phyloP scores from a whole-genome alignment of 1,139 yeast genomes.

The Kodamaea anthophila region DNA sequence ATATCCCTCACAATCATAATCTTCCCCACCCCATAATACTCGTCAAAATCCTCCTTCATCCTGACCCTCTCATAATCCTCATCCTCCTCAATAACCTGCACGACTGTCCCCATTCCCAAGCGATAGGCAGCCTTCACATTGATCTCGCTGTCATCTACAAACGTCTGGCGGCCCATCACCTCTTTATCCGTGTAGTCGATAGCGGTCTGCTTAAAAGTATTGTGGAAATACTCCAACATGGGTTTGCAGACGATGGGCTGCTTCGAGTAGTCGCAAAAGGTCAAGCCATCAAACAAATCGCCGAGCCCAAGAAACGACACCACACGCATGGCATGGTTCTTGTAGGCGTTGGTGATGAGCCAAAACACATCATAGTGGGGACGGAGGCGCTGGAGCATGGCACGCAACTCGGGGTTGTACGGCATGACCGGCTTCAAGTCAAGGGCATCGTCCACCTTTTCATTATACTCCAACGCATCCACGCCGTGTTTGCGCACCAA shows the following conservation, averaged over 20 bases:
- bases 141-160: conserved; percentile 77
- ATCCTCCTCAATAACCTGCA: conserved; percentile 54
- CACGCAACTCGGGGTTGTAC: conserved; percentile 52
- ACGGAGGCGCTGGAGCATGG: conserved; percentile 43
- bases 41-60: conserved; percentile 24
- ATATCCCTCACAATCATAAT: conserved; percentile 29
- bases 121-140: conserved; percentile 54
- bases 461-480: conserved; percentile 84
- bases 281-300: conserved; percentile 87
- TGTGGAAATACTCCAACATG: conserved; percentile 47
- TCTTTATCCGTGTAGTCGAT: conserved; percentile 41
- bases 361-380: conserved; percentile 42
- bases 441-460: conserved; percentile 83
- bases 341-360: conserved; percentile 93
- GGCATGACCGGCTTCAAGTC: conserved; percentile 71
- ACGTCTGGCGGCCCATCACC: conserved; percentile 35
- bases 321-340: conserved; percentile 78
- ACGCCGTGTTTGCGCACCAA: conserved; percentile 75
- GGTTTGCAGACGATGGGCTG: conserved; percentile 82
- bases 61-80: conserved; percentile 31
- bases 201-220: conserved; percentile 60
- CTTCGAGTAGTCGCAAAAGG: conserved; percentile 77
- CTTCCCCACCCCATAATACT: conserved; percentile 35
- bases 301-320: conserved; percentile 76
- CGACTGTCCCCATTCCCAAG: conserved; percentile 46